Base-by-base conservation (phyloP, 2,329 filamentous ascomycete species). In the Gremmenia infestans region DNA sequence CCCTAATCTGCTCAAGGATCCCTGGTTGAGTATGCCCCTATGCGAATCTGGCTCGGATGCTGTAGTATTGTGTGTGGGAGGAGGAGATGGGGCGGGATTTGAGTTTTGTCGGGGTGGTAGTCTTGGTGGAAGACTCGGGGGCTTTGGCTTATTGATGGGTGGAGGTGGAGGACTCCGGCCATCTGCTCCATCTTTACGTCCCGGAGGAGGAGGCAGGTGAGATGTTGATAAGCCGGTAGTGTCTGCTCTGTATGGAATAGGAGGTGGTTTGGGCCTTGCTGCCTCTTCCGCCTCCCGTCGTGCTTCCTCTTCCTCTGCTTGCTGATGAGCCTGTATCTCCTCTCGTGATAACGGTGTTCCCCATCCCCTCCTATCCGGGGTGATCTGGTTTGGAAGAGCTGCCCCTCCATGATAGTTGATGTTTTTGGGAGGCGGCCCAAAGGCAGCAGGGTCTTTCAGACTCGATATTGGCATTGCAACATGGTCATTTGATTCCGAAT, bases 401-500 rank as follows among this genome's bases (percentile, higher is more conserved):
- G 64, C 62, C 46, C 57, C 62, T 17, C 68, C 68, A 57, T 70
- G 62, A 52, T 65, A 68, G 39, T 66, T 65, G 36, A 67, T 55
- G 54, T 70, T 81, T 67, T 82, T 88, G 1, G 86, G 86, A 42
- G 86, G 86, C 37, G 86, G 85, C 1, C 78, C 86, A 68, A 89
- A 89, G 2, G 79, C 76, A 1, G 78, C 66, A 2, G 85, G 86
- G 65, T 89, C 86, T 71, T 81, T 84, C 19, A 89, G 70, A 2
- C 79, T 76, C 1, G 79, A 75, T 12, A 89, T 69, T 15, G 86
- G 86, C 48, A 75, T 74, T 22, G 65, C 61, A 9, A 60, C 49
- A 59, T 65, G 66, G 36, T 67, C 64, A 2, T 54, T 19, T 47
- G 56, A 58, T 56, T 60, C 61, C 45, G 53, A 23, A 39, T 65